Conservation (phyloP, 129 eudicot genomes). For the Flaveria linearis region DNA sequence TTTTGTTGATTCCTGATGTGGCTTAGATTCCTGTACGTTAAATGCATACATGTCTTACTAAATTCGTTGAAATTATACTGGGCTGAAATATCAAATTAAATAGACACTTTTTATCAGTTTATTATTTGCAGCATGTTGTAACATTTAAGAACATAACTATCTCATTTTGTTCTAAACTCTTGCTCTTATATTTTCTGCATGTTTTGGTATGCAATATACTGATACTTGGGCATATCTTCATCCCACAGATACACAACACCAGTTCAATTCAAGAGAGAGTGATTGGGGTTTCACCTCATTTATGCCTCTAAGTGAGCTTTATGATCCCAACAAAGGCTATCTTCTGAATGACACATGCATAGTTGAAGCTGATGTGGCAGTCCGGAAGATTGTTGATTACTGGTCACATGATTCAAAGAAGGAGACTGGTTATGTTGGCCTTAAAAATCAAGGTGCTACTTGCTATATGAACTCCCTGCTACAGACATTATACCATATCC, state of each 20-base stretch:
- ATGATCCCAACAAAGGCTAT: conserved; percentile 79
- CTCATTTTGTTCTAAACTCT: not conserved
- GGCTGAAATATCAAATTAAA: not conserved
- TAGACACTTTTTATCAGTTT: not conserved
- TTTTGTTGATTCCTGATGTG: conserved; percentile 1
- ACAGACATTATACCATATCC: conserved; percentile 86
- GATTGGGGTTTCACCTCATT: conserved; percentile 96
- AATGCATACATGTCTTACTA: not conserved
- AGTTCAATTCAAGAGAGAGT: conserved; percentile 82
- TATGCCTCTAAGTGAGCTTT: conserved; percentile 83
- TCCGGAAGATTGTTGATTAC: conserved; percentile 73
- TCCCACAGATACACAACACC: conserved; percentile 80
- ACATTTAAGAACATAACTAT: conserved; percentile 9
- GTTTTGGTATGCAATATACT: conserved; percentile 19
- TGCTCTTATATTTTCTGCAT: not conserved
- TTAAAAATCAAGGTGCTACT: conserved; percentile 95
- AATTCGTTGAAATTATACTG: not conserved
- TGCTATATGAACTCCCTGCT: conserved; percentile 97
- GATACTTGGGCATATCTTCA: conserved; percentile 24
- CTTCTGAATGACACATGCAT: conserved; percentile 75
- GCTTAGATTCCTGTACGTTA: not conserved
- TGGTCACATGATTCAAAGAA: conserved; percentile 90
- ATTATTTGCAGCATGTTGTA: not conserved
- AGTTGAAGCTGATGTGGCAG: conserved; percentile 94
- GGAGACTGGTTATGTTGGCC: conserved; percentile 93